Evolutionary conservation across 768 basidiomycete species (phyloP).

Genomic region (Chalciporus piperatus): DNA sequence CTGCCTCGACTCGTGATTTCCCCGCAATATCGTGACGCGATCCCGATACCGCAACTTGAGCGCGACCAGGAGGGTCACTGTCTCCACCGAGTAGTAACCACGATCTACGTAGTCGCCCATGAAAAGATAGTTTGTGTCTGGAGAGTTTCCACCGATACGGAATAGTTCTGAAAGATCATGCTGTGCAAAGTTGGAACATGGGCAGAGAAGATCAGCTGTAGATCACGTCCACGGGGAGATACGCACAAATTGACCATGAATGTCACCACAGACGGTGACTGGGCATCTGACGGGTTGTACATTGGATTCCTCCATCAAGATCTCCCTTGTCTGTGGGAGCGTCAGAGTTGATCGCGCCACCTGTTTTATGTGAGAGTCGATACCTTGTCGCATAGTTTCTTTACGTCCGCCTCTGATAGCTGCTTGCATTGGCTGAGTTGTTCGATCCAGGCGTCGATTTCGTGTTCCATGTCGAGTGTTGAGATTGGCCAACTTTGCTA

Average conservation of each 20-base stretch:
- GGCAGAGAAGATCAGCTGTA: conserved; percentile 22
- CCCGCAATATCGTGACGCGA: conserved; percentile 95
- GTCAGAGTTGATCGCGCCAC: conserved; percentile 15
- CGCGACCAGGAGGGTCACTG: conserved; percentile 94
- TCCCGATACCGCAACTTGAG: conserved; percentile 98
- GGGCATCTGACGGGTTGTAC: conserved; percentile 98
- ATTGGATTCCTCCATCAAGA: conserved; percentile 98
- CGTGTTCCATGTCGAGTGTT: conserved; percentile 46
- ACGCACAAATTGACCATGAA: conserved; percentile 99
- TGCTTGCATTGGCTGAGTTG: conserved; percentile 98
- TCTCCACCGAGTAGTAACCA: conserved; percentile 99
- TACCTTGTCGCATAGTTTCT: conserved; percentile 99
- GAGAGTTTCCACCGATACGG: conserved; percentile 97
- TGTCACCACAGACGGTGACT: conserved; percentile 99
- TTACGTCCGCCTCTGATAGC: conserved; percentile 91
- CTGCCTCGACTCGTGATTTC: conserved; percentile 98
- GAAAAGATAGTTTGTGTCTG: conserved; percentile 99
- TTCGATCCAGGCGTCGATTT: conserved; percentile 96
- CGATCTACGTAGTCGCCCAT: conserved; percentile 99
- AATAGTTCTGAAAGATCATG: conserved; percentile 99
- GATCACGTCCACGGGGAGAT: conserved; percentile 19
- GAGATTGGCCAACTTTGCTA: neutral
- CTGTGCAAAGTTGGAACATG: conserved; percentile 42
- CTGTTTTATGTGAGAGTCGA: conserved; percentile 8
- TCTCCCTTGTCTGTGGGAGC: conserved; percentile 81